Evolutionary conservation across 805 yeast genomes (phyloP).

Genomic region (Candida yuanshanica): DNA sequence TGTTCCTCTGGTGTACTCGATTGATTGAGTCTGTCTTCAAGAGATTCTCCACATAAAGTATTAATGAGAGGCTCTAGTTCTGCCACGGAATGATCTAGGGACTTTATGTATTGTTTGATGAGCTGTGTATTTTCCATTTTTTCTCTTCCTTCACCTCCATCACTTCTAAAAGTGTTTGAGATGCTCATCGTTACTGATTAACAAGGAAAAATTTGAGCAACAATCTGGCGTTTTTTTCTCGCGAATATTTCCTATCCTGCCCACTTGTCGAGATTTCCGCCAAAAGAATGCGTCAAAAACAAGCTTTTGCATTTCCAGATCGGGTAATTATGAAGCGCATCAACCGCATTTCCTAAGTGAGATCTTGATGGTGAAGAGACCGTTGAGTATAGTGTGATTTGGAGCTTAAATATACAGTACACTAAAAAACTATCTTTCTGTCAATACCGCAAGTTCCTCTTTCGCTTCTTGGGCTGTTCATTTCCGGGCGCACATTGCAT

Average conservation of each 20-base stretch:
- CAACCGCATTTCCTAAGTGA: not conserved
- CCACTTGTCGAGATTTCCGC: not conserved
- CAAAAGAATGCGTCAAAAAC: not conserved
- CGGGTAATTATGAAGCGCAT: not conserved
- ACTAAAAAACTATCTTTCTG: no score
- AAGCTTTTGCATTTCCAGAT: not conserved
- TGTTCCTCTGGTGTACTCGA: slow-evolving; percentile 1
- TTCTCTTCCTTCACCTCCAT: not conserved
- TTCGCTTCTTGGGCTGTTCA: no score
- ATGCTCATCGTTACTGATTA: not conserved
- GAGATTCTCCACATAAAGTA: slow-evolving; percentile 32
- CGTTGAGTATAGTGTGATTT: no score
- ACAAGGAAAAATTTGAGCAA: not conserved
- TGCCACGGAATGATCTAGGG: slow-evolving; percentile 33
- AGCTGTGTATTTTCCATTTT: slow-evolving; percentile 42
- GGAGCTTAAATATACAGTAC: no score
- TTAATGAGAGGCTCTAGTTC: slow-evolving; percentile 31
- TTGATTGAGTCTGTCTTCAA: slow-evolving; percentile 30
- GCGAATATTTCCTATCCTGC: not conserved
- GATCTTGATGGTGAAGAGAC: not conserved
- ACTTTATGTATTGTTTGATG: slow-evolving; percentile 33
- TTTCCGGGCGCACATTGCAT: not conserved
- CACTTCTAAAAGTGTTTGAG: no score
- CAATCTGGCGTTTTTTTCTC: no score
- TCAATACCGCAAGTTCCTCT: no score